These are phyloP conservation scores for Solanum sparsipilum DNA, from an alignment of 257 asterid genomes.

Conservation along the genomic window DNA sequence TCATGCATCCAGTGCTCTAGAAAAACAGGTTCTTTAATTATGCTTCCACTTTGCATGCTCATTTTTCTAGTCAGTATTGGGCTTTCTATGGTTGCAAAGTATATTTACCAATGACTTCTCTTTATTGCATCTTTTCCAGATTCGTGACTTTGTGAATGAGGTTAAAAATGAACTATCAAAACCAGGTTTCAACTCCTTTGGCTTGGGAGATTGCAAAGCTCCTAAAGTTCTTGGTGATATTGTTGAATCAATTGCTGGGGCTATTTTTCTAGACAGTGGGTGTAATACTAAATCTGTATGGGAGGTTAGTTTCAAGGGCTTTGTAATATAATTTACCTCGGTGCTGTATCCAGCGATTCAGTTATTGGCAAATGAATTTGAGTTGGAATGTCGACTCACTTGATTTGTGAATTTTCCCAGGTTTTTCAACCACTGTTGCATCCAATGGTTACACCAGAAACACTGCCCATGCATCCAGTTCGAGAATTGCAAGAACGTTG, in stretches of 20 bases:
- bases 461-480: conserved; percentile 99
- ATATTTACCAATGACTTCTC: background rate
- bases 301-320: conserved; percentile 44
- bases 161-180: conserved; percentile 57
- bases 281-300: conserved; percentile 76
- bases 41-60: background rate
- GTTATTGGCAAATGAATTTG: background rate
- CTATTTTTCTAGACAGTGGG: conserved; percentile 85
- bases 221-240: conserved; percentile 99
- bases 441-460: conserved; percentile 98
- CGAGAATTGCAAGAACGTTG: conserved; percentile 96
- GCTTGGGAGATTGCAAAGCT: conserved; percentile 98
- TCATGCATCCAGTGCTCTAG: conserved; percentile 95
- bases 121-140: conserved; percentile 29
- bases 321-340: background rate
- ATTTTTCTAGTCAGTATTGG: background rate
- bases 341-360: background rate
- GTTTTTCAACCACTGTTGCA: conserved; percentile 86
- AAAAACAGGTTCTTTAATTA: conserved; percentile 55
- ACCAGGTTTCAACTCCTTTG: conserved; percentile 91
- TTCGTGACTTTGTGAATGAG: conserved; percentile 87
- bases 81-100: background rate
- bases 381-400: background rate
- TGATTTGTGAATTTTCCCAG: conserved; percentile 18
- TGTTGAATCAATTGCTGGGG: conserved; percentile 97